phyloP scores from a whole-genome alignment of 2,329 filamentous ascomycete genomes.

The Pestalotiopsis sp. region DNA sequence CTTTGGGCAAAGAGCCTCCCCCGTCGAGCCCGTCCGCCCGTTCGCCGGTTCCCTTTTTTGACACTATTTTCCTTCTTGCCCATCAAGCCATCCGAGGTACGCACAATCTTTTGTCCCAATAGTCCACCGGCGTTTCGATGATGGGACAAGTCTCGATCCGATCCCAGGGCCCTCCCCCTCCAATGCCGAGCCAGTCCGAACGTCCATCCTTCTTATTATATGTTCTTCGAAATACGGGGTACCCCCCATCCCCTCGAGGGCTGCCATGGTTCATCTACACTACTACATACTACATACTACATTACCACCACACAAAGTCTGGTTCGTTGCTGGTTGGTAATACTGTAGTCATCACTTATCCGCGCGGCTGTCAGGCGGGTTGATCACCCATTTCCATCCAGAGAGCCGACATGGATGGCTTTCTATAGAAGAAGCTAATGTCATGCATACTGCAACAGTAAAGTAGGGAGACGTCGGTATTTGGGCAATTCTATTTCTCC shows the following conservation, averaged over 20 bases:
- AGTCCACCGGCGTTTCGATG: neutral
- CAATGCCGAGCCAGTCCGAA: no score
- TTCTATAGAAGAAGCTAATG: neutral
- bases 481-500: neutral
- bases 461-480: neutral
- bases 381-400: neutral
- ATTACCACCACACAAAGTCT: no score
- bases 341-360: neutral
- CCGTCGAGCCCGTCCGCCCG: neutral
- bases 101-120: neutral
- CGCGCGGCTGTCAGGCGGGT: neutral
- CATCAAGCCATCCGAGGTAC: neutral
- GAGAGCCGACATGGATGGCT: neutral
- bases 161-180: no score
- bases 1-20: neutral
- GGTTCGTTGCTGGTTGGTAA: no score
- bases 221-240: no score
- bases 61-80: neutral
- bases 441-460: neutral
- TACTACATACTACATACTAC: no score
- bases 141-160: neutral
- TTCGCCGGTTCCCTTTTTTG: neutral
- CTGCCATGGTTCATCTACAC: no score
- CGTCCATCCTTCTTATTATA: no score
- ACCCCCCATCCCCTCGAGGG: no score